Evolutionary conservation across 2,329 filamentous ascomycete species (phyloP), one percentile per base, ranked within the genome.

Genomic region (Verticillium nubilum): DNA sequence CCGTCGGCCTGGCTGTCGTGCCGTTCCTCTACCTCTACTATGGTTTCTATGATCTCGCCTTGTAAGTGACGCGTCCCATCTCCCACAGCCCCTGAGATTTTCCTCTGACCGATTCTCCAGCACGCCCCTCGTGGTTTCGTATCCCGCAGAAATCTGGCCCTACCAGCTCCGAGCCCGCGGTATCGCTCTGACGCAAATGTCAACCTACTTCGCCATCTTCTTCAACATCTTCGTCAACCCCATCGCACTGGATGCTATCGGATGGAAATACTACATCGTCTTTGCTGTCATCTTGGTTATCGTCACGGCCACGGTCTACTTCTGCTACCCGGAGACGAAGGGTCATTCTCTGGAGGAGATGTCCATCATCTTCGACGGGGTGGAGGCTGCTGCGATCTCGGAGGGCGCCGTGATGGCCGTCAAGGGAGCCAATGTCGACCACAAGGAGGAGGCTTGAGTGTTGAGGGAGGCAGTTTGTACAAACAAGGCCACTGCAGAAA

Each of bases 201-300:
- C 65, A 25, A 53, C 58, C 2, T 60, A 60, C 10, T 23, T 54
- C 5, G 59, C 55, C n/a, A 54, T 61, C 23, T 56, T 59, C 53
- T 62, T 61, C 54, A 73, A 71, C 47, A 67, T 68, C 26, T 76
- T 76, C 33, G 74, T 75, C 2, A 79, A 79, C n/a, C 76, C 76
- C 0, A 74, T 79, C 4, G 76, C 73, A 0, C 69, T 79, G 57
- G 72, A 74, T 0, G 67, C 67, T 0, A 74, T 78, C 28, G 65
- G 63, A 0, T 79, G 76, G 77, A 76, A 72, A 59, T 78, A 76
- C 58, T 79, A 78, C 58, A 73, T 78, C 9, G 73, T 79, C 3
- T 78, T 76, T 63, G 74, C 76, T n/a, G 73, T 68, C 0, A 66
- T 69, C 0, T 60, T 73, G 17, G 63, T 62, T 2, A n/a, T 59